phyloP scores from a whole-genome alignment of 1,284 basidiomycete genomes.

The Heterobasidion occidentale region DNA sequence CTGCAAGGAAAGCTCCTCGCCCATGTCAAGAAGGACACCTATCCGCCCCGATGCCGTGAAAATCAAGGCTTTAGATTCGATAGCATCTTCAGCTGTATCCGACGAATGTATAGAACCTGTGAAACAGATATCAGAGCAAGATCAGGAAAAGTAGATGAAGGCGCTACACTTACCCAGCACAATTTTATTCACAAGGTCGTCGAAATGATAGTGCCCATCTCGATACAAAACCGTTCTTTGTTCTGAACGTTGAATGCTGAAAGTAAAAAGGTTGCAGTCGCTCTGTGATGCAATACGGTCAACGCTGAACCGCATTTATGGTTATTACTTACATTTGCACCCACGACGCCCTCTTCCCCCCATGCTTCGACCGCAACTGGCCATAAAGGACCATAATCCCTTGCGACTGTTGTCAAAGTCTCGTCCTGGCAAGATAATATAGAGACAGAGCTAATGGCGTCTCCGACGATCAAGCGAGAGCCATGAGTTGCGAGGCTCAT shows the following conservation, averaged over 20 bases:
- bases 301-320: not conserved
- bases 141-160: not conserved
- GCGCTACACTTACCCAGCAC: slow-evolving; percentile 38
- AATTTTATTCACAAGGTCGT: slow-evolving; percentile 68
- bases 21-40: slow-evolving; percentile 68
- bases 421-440: slow-evolving; percentile 36
- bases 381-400: slow-evolving; percentile 75
- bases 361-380: slow-evolving; percentile 54
- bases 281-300: slow-evolving; percentile 32
- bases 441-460: slow-evolving; percentile 79
- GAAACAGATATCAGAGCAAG: not conserved
- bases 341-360: slow-evolving; percentile 53
- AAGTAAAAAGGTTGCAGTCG: slow-evolving; percentile 73
- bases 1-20: slow-evolving; percentile 45
- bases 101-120: slow-evolving; percentile 35
- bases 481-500: slow-evolving; percentile 48
- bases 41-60: slow-evolving; percentile 79
- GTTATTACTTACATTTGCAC: slow-evolving; percentile 57
- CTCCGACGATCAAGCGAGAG: slow-evolving; percentile 59
- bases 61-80: slow-evolving; percentile 63
- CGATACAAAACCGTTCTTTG: slow-evolving; percentile 41
- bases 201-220: slow-evolving; percentile 58
- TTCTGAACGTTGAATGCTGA: slow-evolving; percentile 38
- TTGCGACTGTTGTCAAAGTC: slow-evolving; percentile 50
- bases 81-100: slow-evolving; percentile 25